A percentile compares a stretch with the other conserved stretches of the same genome.
Conservation (phyloP, 495 filamentous ascomycete genomes). For the Podospora appendiculata region DNA sequence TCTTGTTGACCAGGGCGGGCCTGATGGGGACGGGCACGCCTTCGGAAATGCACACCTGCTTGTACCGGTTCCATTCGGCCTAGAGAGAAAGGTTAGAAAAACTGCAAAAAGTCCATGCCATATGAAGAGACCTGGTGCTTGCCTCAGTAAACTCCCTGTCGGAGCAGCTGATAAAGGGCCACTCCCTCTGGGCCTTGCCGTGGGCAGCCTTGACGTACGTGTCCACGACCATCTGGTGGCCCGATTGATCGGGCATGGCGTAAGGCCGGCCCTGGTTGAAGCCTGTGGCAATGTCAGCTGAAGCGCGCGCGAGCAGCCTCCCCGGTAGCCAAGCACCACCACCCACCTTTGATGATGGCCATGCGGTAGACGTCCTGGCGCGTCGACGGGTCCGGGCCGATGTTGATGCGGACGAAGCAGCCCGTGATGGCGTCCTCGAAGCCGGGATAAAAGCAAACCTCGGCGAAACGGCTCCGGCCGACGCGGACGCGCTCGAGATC, state of each 20-base stretch:
- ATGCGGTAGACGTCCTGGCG: constrained; percentile 73
- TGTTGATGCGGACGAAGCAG: constrained; percentile 74
- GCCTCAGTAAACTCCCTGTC: constrained; percentile 69
- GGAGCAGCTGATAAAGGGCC: constrained; percentile 78
- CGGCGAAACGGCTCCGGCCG: constrained; percentile 70
- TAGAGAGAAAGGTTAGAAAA: constrained; percentile 28
- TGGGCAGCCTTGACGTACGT: constrained; percentile 66
- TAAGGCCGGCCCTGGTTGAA: constrained; percentile 76
- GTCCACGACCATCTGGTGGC: constrained; percentile 65
- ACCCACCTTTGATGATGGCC: constrained; percentile 72
- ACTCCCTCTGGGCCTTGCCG: constrained; percentile 68
- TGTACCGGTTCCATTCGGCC: constrained; percentile 79
- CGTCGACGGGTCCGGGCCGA: constrained; percentile 62
- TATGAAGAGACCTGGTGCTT: constrained; percentile 15
- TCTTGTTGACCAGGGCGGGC: constrained; percentile 57
- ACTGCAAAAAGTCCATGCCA: neutral
- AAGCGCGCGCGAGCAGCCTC: neutral
- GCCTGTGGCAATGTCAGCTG: constrained; percentile 35
- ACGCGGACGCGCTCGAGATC: constrained; percentile 79
- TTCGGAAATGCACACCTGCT: constrained; percentile 62
- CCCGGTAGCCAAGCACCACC: neutral
- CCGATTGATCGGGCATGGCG: constrained; percentile 60
- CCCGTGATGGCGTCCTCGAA: constrained; percentile 72
- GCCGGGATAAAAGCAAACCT: constrained; percentile 83
- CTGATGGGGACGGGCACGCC: constrained; percentile 63